Base-by-base conservation (phyloP, 1,284 basidiomycete species). In the Ganoderma lucidum region DNA sequence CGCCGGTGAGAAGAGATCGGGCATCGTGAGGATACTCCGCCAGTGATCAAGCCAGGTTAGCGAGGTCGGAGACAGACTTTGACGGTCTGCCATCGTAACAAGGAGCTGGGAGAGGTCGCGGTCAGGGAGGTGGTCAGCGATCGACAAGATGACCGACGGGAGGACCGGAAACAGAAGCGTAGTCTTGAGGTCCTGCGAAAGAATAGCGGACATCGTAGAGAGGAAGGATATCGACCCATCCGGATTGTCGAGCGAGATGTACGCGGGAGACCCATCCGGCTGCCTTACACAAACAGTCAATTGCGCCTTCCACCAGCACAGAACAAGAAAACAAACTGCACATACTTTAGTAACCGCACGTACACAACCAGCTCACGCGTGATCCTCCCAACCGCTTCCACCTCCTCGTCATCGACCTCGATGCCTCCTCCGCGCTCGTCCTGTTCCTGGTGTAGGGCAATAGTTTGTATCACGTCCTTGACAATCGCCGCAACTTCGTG, bases 1-100 rank as follows among this genome's bases (percentile, higher is more conserved):
- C 6, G 82, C 75, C 0, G 80, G 70, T 45, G 82, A 79, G 74
- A 87, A 82, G 10, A 92, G 80, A 5, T 81, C 82, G 8, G 83
- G 77, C 70, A 87, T 88, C n/a, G 78, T 80, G 28, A 93, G 77
- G 2, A 94, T 80, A 39, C 74, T 82, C 48, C 81, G 76, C 92
- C 93, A 93, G 74, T 90, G 88, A 6, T 81, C 80, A 30, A 93
- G 78, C 92, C 92, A 94, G 10, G 87, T 84, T 0, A 89, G 85
- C 0, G 89, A 88, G 15, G 90, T 90, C 0, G 92, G 93, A 3
- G 87, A 89, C 44, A 94, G 83, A 60, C 87, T 86, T 70, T 90
- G 87, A 68, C 90, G 87, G 59, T 88, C 86, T 39, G 83, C 81
- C 88, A 93, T 90, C 56, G 87, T 79, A 15, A 75, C 75, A 6